These are phyloP conservation scores for Solioccasus polychromus DNA, from an alignment of 768 basidiomycete genomes.

Conservation along the genomic window DNA sequence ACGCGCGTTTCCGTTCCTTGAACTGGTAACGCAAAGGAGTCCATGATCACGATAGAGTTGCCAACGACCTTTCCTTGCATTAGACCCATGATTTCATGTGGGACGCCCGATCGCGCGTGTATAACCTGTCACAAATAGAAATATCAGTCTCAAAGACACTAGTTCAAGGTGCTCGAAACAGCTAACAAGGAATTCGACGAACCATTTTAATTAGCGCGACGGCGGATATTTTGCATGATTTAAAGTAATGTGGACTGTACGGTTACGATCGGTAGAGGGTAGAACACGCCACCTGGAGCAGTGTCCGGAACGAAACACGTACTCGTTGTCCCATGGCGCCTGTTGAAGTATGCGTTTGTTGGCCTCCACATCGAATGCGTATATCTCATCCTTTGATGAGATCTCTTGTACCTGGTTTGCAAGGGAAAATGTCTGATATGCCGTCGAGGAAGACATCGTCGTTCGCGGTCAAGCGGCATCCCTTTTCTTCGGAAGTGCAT, in stretches of 20 bases:
- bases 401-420: slow-evolving; percentile 69
- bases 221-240: slow-evolving; percentile 91
- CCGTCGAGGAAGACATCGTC: slow-evolving; percentile 47
- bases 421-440: slow-evolving; percentile 71
- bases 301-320: slow-evolving; percentile 25
- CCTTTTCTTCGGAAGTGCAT: no score
- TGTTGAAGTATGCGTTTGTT: slow-evolving; percentile 64
- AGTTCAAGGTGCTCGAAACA: no score
- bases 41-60: slow-evolving; percentile 81
- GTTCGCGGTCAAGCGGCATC: slow-evolving; percentile 2
- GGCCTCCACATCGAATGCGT: slow-evolving; percentile 67
- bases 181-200: slow-evolving; percentile 9
- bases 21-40: slow-evolving; percentile 95
- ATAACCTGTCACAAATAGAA: slow-evolving; percentile 67
- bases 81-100: slow-evolving; percentile 98
- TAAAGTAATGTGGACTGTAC: slow-evolving; percentile 74
- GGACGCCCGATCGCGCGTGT: slow-evolving; percentile 94
- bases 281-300: neutral
- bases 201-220: slow-evolving; percentile 96
- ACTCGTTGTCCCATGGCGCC: slow-evolving; percentile 89
- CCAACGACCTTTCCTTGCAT: slow-evolving; percentile 96
- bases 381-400: slow-evolving; percentile 77
- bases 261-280: neutral
- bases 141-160: neutral
- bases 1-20: slow-evolving; percentile 98